Evolutionary conservation across 208 protist genomes (phyloP).

Genomic region (Novymonas esmeraldas): DNA sequence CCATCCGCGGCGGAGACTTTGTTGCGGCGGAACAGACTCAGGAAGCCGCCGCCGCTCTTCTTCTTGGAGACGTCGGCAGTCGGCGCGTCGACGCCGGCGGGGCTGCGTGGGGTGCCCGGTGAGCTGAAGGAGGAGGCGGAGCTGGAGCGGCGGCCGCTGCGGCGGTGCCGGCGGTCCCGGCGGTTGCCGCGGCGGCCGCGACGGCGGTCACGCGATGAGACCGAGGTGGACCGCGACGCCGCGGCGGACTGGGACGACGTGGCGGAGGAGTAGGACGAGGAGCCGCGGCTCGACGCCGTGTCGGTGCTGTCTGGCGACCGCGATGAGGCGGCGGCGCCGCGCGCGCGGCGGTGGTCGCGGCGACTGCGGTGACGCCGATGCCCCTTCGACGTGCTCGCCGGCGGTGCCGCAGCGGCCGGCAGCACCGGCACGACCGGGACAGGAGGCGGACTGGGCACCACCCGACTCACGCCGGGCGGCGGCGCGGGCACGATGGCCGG

Average conservation of each 20-base stretch:
- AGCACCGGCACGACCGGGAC: background rate
- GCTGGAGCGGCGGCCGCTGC: conserved; percentile 4
- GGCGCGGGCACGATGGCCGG: background rate
- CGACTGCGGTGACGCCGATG: conserved; percentile 18
- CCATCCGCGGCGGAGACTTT: conserved; percentile 1
- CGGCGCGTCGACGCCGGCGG: background rate
- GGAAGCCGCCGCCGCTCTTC: conserved; percentile 14
- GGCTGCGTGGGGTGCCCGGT: background rate
- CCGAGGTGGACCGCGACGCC: conserved; percentile 4
- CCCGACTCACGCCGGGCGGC: background rate
- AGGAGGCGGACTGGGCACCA: conserved; percentile 1
- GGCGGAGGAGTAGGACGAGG: conserved; percentile 3
- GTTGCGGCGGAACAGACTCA: conserved; percentile 24
- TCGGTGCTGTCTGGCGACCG: background rate
- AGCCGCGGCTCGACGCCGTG: background rate
- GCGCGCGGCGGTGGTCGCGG: conserved; percentile 5
- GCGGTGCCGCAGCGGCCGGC: background rate
- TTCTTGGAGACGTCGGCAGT: conserved; percentile 1
- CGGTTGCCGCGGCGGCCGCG: conserved; percentile 5
- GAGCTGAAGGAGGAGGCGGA: conserved; percentile 5
- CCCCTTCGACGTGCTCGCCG: conserved; percentile 3
- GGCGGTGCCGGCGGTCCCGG: conserved; percentile 2
- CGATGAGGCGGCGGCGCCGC: conserved; percentile 5
- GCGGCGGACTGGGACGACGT: conserved; percentile 2
- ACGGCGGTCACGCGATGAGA: conserved; percentile 5